These are phyloP conservation scores for Aspergillus fischeri DNA, from an alignment of 2,329 filamentous ascomycete genomes.

Conservation along the genomic window DNA sequence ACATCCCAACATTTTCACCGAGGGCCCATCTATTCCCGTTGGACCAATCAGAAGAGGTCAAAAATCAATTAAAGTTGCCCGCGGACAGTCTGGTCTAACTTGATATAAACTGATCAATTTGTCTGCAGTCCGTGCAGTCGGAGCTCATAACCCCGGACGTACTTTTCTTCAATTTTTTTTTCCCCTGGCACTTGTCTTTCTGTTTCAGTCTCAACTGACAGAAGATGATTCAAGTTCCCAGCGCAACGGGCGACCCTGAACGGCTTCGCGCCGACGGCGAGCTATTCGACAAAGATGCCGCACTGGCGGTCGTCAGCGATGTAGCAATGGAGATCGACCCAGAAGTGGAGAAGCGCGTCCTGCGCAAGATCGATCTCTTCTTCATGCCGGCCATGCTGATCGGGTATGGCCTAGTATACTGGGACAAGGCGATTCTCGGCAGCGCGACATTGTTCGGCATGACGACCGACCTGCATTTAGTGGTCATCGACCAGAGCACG, in stretches of 20 bases:
- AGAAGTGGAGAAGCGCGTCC: slow-evolving; percentile 51
- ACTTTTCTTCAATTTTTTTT: not conserved
- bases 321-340: slow-evolving; percentile 48
- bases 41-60: not conserved
- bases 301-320: slow-evolving; percentile 58
- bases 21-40: not conserved
- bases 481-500: slow-evolving; percentile 48
- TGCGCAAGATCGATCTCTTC: slow-evolving; percentile 64
- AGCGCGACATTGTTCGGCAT: slow-evolving; percentile 71
- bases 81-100: not conserved
- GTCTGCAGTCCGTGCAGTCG: not conserved
- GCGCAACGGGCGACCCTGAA: slow-evolving; percentile 8
- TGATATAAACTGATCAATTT: not conserved
- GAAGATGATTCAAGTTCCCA: slow-evolving; percentile 20
- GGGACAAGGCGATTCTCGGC: slow-evolving; percentile 72
- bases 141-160: not conserved
- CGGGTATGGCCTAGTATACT: slow-evolving; percentile 63
- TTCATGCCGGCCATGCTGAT: slow-evolving; percentile 65
- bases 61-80: not conserved
- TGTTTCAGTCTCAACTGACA: not conserved
- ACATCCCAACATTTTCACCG: not conserved
- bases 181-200: too few species aligned
- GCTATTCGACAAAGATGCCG: slow-evolving; percentile 48
- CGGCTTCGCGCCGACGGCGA: slow-evolving; percentile 1
- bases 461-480: slow-evolving; percentile 63